Percentiles rank a stretch among this genome's conserved stretches.
These are phyloP conservation scores for Austroboletus novae-zelandiae DNA, from an alignment of 1,284 basidiomycete genomes.

Conservation along the genomic window DNA sequence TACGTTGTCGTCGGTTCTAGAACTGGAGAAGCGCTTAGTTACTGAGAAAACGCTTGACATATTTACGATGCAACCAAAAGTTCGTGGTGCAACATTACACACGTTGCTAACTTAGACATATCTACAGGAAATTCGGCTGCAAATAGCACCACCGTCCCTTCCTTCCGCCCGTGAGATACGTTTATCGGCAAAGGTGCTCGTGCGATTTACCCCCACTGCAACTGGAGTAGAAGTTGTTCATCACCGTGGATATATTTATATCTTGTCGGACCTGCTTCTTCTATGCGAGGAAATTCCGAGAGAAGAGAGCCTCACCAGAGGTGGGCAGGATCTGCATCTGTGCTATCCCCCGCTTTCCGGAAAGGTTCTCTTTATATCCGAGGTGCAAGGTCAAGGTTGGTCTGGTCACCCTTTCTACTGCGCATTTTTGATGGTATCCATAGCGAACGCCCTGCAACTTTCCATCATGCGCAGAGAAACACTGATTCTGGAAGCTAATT, in stretches of 20 bases:
- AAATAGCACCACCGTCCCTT: slow-evolving; percentile 82
- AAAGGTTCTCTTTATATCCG: slow-evolving; percentile 81
- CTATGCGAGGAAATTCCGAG: slow-evolving; percentile 80
- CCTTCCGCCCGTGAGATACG: slow-evolving; percentile 82
- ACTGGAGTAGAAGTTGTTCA: slow-evolving; percentile 76
- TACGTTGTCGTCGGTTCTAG: slow-evolving; percentile 58
- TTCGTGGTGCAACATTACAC: slow-evolving; percentile 32
- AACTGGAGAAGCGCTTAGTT: slow-evolving; percentile 81
- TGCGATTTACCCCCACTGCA: slow-evolving; percentile 77
- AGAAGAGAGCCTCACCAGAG: slow-evolving; percentile 53
- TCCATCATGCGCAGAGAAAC: slow-evolving; percentile 90
- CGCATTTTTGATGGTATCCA: slow-evolving; percentile 12
- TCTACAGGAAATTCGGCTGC: slow-evolving; percentile 80
- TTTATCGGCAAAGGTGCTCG: slow-evolving; percentile 69
- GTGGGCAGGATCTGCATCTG: slow-evolving; percentile 84
- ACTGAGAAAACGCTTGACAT: slow-evolving; percentile 86
- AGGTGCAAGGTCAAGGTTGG: slow-evolving; percentile 58
- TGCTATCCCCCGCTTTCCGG: slow-evolving; percentile 95
- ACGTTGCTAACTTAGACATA: slow-evolving; percentile 13
- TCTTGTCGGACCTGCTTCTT: slow-evolving; percentile 91
- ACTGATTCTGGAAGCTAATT: slow-evolving; percentile 67
- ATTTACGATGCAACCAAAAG: slow-evolving; percentile 95
- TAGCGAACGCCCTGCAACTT: slow-evolving; percentile 75
- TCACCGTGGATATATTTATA: slow-evolving; percentile 78
- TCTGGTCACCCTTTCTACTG: slow-evolving; percentile 8